These are phyloP conservation scores for Delonix regia DNA, from an alignment of 306 rosid species.

Conservation along the genomic window DNA sequence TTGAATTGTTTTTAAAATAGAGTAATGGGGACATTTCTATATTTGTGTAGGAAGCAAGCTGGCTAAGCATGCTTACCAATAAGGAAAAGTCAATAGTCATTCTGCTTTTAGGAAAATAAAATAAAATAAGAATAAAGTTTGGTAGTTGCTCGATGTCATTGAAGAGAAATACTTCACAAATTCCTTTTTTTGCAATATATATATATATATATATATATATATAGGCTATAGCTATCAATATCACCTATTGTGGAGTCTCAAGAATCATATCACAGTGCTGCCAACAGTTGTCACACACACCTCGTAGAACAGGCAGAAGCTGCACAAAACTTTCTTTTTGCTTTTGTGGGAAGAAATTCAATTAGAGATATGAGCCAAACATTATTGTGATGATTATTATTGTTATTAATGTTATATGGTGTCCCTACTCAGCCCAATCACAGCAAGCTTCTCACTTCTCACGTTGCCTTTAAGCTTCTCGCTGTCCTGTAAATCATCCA, in stretches of 20 bases:
- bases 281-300: constrained; percentile 25
- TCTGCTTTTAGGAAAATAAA: constrained; percentile 25
- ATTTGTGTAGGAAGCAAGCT: constrained; percentile 31
- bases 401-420: not conserved
- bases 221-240: no score
- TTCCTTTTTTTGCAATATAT: no score
- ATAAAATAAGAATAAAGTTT: constrained; percentile 25
- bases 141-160: not conserved
- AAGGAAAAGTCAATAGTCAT: constrained; percentile 39
- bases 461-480: not conserved
- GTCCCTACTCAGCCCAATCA: not conserved
- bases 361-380: not conserved
- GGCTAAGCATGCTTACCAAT: constrained; percentile 30
- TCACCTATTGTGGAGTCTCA: no score
- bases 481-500: constrained; percentile 16
- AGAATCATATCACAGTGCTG: not conserved
- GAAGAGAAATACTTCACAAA: constrained; percentile 23
- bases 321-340: not conserved
- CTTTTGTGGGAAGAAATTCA: not conserved
- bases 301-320: not conserved
- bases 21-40: not conserved
- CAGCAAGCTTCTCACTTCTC: not conserved
- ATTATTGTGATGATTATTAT: not conserved
- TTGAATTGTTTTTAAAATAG: constrained; percentile 15
- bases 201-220: no score